phyloP scores from a whole-genome alignment of 805 yeast genomes.

The Pachysolen tannophilus region DNA sequence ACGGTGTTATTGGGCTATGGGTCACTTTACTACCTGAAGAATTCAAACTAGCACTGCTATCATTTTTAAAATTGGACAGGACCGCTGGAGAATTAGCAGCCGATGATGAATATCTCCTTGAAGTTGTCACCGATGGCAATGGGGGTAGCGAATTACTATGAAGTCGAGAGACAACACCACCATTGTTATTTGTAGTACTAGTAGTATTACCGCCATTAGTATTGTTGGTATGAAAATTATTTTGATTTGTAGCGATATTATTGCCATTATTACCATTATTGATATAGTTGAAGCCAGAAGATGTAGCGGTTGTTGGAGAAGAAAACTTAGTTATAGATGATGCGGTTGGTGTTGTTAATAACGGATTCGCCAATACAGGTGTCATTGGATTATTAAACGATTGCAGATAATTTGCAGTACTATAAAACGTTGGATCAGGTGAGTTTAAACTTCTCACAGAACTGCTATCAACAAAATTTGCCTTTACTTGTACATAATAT shows the following conservation, averaged over 20 bases:
- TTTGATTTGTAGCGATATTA: too few relatives aligned
- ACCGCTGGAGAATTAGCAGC: constrained; percentile 14
- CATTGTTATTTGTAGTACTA: too few relatives aligned
- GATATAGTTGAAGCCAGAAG: too few relatives aligned
- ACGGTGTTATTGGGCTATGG: too few relatives aligned
- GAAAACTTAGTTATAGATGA: not conserved
- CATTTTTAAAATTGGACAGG: not conserved
- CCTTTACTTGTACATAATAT: constrained; percentile 25
- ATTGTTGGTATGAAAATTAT: too few relatives aligned
- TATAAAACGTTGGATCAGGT: constrained; percentile 20
- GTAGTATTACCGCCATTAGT: too few relatives aligned
- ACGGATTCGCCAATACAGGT: constrained; percentile 5
- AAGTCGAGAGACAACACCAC: not conserved
- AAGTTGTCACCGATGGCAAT: constrained; percentile 24
- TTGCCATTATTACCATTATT: not conserved
- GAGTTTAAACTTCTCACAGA: constrained; percentile 11
- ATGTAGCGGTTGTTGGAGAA: too few relatives aligned
- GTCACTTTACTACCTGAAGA: too few relatives aligned
- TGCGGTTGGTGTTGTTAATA: not conserved
- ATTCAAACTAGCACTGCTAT: not conserved
- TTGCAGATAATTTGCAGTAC: too few relatives aligned
- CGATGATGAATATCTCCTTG: constrained; percentile 17
- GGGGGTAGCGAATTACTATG: constrained; percentile 23
- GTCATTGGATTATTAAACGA: constrained; percentile 17
- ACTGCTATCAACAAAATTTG: constrained; percentile 3